Conservation (phyloP, 2,329 filamentous ascomycete species). For the Stromatinia cepivora region DNA sequence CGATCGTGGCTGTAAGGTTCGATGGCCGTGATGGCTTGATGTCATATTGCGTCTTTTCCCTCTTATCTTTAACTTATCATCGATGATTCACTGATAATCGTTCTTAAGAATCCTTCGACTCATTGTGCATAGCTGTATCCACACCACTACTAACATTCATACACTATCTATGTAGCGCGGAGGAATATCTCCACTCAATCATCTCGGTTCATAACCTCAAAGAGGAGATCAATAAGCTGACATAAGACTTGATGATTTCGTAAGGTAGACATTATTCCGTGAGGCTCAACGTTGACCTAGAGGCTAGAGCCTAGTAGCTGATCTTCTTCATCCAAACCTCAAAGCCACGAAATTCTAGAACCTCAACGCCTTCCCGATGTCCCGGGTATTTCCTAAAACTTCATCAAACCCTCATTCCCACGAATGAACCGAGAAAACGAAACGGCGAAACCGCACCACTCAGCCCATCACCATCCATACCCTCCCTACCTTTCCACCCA, state of each 20-base stretch:
- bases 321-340: neutral
- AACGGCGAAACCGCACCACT: neutral
- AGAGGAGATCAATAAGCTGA: neutral
- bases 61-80: neutral
- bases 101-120: neutral
- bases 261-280: neutral
- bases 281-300: neutral
- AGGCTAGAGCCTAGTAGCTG: neutral
- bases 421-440: neutral
- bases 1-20: constrained; percentile 2
- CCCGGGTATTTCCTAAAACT: neutral
- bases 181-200: neutral
- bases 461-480: neutral
- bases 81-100: neutral
- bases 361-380: neutral
- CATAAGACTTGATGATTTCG: neutral
- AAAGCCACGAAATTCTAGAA: neutral
- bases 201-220: neutral
- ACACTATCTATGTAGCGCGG: no score
- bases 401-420: neutral
- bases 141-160: neutral
- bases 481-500: neutral
- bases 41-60: neutral
- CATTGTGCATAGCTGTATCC: neutral
- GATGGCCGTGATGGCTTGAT: neutral